A percentile compares a stretch with the other conserved stretches of the same genome.
phyloP scores from a whole-genome alignment of 805 yeast species.

The Myxozyma nipponensis region DNA sequence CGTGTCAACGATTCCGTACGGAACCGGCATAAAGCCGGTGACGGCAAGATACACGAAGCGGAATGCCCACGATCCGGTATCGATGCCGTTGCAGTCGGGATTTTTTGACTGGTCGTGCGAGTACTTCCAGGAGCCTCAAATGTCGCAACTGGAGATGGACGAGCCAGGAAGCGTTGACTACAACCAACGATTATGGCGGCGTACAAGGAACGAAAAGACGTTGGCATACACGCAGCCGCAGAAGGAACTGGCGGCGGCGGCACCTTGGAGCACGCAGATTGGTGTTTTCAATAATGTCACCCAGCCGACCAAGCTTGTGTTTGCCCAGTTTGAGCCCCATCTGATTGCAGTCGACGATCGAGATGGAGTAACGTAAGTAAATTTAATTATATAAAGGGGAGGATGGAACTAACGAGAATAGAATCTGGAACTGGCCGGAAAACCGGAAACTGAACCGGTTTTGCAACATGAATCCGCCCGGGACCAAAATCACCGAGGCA shows the following conservation, averaged over 20 bases:
- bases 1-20: conserved; percentile 34
- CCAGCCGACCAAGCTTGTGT: conserved; percentile 72
- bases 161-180: conserved; percentile 90
- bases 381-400: background rate
- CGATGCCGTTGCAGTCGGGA: conserved; percentile 36
- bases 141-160: conserved; percentile 76
- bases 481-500: conserved; percentile 82
- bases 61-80: conserved; percentile 26
- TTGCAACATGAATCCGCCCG: conserved; percentile 78
- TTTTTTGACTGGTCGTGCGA: conserved; percentile 56
- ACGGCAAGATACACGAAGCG: conserved; percentile 33
- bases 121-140: conserved; percentile 94
- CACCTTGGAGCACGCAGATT: conserved; percentile 73
- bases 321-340: conserved; percentile 87
- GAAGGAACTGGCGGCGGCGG: conserved; percentile 73
- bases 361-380: conserved; percentile 56
- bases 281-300: conserved; percentile 64
- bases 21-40: conserved; percentile 34
- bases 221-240: conserved; percentile 88
- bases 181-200: conserved; percentile 78
- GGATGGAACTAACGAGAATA: conserved; percentile 1
- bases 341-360: conserved; percentile 77
- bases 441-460: conserved; percentile 60
- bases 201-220: conserved; percentile 81
- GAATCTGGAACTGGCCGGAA: conserved; percentile 80